Conservation (phyloP, 306 rosid genomes). For the Cucurbita moschata region DNA sequence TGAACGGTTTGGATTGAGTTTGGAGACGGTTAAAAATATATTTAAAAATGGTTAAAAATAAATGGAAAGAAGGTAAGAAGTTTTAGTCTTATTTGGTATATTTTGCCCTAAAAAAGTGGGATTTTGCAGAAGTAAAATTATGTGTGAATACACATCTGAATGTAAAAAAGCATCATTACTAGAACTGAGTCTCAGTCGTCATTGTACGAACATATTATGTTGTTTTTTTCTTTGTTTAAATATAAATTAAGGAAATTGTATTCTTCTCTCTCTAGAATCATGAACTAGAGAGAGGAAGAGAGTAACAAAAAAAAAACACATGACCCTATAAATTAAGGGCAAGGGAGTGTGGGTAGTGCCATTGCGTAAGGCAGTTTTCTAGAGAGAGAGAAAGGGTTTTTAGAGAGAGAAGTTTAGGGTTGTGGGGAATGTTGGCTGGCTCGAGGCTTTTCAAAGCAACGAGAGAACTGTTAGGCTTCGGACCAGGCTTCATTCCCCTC, state of each 20-base stretch:
- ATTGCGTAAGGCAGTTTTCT: not conserved
- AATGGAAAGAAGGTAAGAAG: too few relatives aligned
- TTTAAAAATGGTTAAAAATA: too few relatives aligned
- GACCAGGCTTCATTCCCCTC: constrained; percentile 90
- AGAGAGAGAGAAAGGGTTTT: not conserved
- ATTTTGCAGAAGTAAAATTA: not conserved
- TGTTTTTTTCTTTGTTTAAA: not conserved
- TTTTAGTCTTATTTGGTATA: not conserved
- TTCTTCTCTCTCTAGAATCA: not conserved
- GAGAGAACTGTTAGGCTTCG: constrained; percentile 33
- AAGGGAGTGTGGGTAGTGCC: not conserved
- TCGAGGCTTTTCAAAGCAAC: constrained; percentile 27
- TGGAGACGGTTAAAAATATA: too few relatives aligned
- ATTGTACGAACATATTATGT: not conserved
- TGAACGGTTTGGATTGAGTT: too few relatives aligned
- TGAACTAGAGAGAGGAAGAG: not conserved
- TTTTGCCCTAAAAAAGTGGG: not conserved
- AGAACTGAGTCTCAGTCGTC: not conserved
- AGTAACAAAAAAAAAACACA: too few relatives aligned
- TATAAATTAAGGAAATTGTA: not conserved
- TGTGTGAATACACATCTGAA: not conserved
- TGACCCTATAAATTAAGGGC: constrained; percentile 6
- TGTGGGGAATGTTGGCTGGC: constrained; percentile 78
- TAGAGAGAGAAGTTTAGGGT: constrained; percentile 8
- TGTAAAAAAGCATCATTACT: constrained; percentile 4